phyloP scores from a whole-genome alignment of 225 moss, liverwort and hornwort species.

The Asterella californica region DNA sequence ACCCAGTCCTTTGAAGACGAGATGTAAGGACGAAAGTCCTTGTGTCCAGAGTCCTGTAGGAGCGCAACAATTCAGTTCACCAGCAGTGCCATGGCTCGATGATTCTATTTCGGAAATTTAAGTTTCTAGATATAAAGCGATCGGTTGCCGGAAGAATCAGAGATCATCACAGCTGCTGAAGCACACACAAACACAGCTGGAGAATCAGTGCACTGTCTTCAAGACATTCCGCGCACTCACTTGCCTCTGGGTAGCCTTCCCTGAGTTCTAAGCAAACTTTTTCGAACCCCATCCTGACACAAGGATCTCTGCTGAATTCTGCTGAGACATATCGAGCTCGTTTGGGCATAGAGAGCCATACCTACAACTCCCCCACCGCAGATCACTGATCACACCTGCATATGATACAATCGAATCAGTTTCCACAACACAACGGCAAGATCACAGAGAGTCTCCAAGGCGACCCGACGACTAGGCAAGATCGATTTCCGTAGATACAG shows the following conservation, averaged over 20 bases:
- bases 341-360: slow-evolving; percentile 3
- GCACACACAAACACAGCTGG: neutral
- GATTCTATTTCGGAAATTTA: neutral
- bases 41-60: neutral
- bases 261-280: neutral
- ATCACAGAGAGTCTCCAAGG: neutral
- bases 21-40: neutral
- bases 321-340: neutral
- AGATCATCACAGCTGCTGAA: neutral
- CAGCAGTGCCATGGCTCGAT: neutral
- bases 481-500: neutral
- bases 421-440: neutral
- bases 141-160: too few species aligned
- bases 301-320: neutral
- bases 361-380: neutral
- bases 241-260: slow-evolving; percentile 4
- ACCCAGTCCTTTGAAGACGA: neutral
- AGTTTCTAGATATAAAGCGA: too few species aligned
- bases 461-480: neutral
- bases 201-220: neutral
- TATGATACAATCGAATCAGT: neutral
- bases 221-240: neutral
- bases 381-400: slow-evolving; percentile 1
- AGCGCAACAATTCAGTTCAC: neutral
- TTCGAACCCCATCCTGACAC: neutral